A percentile compares a stretch with the other conserved stretches of the same genome.
Evolutionary conservation across 2,329 filamentous ascomycete genomes (phyloP).

Genomic region (Fusarium pseudoanthophilum): DNA sequence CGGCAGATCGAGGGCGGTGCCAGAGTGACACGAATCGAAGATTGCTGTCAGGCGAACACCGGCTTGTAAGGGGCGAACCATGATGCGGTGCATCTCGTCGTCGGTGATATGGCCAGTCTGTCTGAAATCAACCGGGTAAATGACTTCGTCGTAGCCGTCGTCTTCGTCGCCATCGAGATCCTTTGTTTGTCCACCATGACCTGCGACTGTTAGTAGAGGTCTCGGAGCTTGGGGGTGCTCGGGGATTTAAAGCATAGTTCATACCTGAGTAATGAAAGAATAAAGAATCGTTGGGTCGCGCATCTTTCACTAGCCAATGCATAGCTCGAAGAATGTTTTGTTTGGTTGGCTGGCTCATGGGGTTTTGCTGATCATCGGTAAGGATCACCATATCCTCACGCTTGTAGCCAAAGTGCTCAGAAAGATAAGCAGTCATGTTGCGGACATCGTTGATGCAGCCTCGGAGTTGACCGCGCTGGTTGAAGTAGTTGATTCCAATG

Average conservation of each 20-base stretch:
- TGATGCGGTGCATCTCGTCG: constrained; percentile 83
- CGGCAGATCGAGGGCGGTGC: constrained; percentile 72
- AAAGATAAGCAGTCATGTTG: constrained; percentile 94
- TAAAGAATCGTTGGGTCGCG: constrained; percentile 88
- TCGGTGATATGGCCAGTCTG: constrained; percentile 84
- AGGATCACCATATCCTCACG: constrained; percentile 96
- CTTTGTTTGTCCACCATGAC: constrained; percentile 83
- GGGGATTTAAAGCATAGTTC: constrained; percentile 40
- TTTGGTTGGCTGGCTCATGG: constrained; percentile 96
- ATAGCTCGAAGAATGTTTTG: constrained; percentile 94
- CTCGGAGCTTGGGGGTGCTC: not conserved
- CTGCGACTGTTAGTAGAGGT: constrained; percentile 51
- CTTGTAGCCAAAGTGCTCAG: constrained; percentile 90
- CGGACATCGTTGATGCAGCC: constrained; percentile 98
- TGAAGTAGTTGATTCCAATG: constrained; percentile 97
- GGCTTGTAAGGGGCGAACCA: constrained; percentile 67
- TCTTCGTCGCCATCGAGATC: constrained; percentile 84
- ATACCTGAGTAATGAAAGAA: constrained; percentile 97
- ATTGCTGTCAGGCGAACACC: constrained; percentile 71
- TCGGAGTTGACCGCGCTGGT: constrained; percentile 86
- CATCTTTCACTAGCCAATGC: constrained; percentile 98
- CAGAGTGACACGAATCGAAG: constrained; percentile 75
- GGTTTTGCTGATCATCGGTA: constrained; percentile 96
- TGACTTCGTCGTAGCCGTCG: constrained; percentile 84
- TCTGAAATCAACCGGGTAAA: constrained; percentile 85